A percentile compares a stretch with the other conserved stretches of the same genome.
phyloP scores from a whole-genome alignment of 495 filamentous ascomycete species.

The Letharia lupina region DNA sequence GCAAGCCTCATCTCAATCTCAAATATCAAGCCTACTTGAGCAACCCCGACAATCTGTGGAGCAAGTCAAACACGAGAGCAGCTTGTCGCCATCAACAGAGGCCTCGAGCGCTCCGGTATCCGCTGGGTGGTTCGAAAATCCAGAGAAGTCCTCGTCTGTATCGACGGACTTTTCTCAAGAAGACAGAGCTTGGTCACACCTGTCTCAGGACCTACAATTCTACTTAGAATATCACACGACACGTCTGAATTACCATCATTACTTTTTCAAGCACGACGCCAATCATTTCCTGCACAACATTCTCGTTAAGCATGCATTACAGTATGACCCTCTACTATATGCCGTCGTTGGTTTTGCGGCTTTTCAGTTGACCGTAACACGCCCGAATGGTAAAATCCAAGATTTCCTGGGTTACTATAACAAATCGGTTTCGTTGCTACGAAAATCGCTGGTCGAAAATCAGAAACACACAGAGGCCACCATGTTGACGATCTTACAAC shows the following conservation, averaged over 20 bases:
- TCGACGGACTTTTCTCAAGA: conserved; percentile 20
- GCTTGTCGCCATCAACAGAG: conserved; percentile 41
- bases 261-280: conserved; percentile 59
- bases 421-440: conserved; percentile 66
- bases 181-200: conserved; percentile 28
- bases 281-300: conserved; percentile 63
- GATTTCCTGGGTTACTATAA: conserved; percentile 88
- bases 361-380: conserved; percentile 69
- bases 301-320: conserved; percentile 62
- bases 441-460: conserved; percentile 59
- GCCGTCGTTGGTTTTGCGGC: conserved; percentile 87
- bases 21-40: conserved; percentile 24
- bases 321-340: conserved; percentile 75
- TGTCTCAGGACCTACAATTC: conserved; percentile 56
- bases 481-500: conserved; percentile 79
- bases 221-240: conserved; percentile 72
- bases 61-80: conserved; percentile 33
- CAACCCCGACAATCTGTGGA: conserved; percentile 36
- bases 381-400: conserved; percentile 59
- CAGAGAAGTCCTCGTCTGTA: conserved; percentile 16
- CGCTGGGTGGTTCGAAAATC: conserved; percentile 6
- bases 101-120: conserved; percentile 18
- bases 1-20: conserved; percentile 24
- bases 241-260: conserved; percentile 70
- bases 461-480: conserved; percentile 66